These are phyloP conservation scores for Raddia distichophylla DNA, from an alignment of 176 grass and related monocot genomes.

Conservation along the genomic window DNA sequence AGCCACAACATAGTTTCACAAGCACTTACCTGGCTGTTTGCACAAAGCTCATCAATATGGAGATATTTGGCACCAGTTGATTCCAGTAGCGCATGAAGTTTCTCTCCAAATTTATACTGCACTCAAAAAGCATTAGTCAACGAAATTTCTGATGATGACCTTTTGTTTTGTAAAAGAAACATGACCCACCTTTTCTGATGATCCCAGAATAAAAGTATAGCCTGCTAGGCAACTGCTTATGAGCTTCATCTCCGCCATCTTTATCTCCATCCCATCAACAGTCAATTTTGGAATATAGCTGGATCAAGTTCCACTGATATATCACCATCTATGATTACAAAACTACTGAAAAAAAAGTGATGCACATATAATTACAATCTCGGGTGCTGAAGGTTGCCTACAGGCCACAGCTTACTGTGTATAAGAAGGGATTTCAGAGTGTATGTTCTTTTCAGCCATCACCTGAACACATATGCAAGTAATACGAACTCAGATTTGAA, in stretches of 20 bases:
- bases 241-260: slow-evolving; percentile 58
- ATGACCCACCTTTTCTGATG: slow-evolving; percentile 63
- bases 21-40: slow-evolving; percentile 74
- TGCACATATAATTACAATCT: slow-evolving; percentile 31
- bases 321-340: slow-evolving; percentile 31
- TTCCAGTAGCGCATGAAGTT: slow-evolving; percentile 68
- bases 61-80: slow-evolving; percentile 72
- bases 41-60: slow-evolving; percentile 68
- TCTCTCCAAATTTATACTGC: slow-evolving; percentile 94
- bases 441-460: slow-evolving; percentile 68
- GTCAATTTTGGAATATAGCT: slow-evolving; percentile 77
- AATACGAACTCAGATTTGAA: slow-evolving; percentile 28
- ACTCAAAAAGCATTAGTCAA: slow-evolving; percentile 32
- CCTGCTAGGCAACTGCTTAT: slow-evolving; percentile 65
- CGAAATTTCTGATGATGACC: neutral
- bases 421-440: slow-evolving; percentile 75
- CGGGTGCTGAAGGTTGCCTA: slow-evolving; percentile 21
- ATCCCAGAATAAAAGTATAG: slow-evolving; percentile 80
- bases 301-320: slow-evolving; percentile 39
- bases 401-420: slow-evolving; percentile 64
- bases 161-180: slow-evolving; percentile 18
- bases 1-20: slow-evolving; percentile 23
- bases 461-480: slow-evolving; percentile 48
- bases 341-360: slow-evolving; percentile 3
- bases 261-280: slow-evolving; percentile 69